Percentiles rank a stretch among this genome's conserved stretches.
Conservation (phyloP, 768 basidiomycete species). For the Mycena sanguinolenta region DNA sequence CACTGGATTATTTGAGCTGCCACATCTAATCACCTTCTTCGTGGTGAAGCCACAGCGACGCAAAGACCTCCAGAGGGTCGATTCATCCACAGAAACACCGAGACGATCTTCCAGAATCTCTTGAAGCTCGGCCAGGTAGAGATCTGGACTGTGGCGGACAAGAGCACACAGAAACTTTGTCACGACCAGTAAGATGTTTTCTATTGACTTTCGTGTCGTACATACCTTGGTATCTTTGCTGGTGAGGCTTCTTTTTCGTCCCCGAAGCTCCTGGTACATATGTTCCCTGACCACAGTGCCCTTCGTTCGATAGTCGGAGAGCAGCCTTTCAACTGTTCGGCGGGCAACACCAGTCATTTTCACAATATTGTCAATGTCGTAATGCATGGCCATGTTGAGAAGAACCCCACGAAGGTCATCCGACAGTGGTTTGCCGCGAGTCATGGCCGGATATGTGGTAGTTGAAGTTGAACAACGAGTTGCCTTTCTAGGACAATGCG, state of each 20-base stretch:
- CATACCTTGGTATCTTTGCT: background rate
- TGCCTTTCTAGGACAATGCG: background rate
- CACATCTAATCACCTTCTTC: constrained; percentile 37
- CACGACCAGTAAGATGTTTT: background rate
- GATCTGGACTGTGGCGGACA: constrained; percentile 41
- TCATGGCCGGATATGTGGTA: constrained; percentile 2
- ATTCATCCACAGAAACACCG: constrained; percentile 27
- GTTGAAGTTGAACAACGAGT: constrained; percentile 1
- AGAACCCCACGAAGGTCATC: constrained; percentile 9
- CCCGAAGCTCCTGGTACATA: constrained; percentile 6
- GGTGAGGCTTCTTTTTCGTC: background rate
- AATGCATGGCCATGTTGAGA: constrained; percentile 9
- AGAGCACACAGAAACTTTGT: constrained; percentile 36
- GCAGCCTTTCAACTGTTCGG: constrained; percentile 4
- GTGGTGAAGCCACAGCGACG: constrained; percentile 35
- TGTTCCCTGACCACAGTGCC: constrained; percentile 9
- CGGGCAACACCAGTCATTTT: background rate
- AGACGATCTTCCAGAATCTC: constrained; percentile 32
- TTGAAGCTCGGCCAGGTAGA: constrained; percentile 40
- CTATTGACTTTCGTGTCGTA: background rate
- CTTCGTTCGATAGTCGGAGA: constrained; percentile 6
- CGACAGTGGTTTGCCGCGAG: constrained; percentile 5
- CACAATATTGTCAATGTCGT: background rate
- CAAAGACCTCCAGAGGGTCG: constrained; percentile 36
- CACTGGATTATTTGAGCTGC: no score